Conservation (phyloP, 768 basidiomycete species). For the Lactarius pseudohatsudake region DNA sequence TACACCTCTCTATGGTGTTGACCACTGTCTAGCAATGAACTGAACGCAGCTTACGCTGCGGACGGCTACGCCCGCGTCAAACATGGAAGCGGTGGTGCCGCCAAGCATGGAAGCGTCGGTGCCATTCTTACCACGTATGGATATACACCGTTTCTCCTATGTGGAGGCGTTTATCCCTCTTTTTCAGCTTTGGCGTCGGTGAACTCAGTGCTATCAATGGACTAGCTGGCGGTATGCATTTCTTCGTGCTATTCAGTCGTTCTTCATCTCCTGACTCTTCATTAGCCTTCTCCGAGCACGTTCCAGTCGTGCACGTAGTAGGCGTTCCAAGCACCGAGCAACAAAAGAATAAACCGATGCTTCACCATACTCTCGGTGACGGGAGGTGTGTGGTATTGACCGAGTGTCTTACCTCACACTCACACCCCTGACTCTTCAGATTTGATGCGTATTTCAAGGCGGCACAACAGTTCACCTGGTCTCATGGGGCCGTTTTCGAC, state of each 20-base stretch:
- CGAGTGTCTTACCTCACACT: neutral
- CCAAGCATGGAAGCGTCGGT: conserved; percentile 66
- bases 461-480: conserved; percentile 68
- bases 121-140: conserved; percentile 75
- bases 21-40: conserved; percentile 60
- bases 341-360: conserved; percentile 66
- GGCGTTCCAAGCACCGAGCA: conserved; percentile 77
- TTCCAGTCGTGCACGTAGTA: conserved; percentile 87
- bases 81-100: conserved; percentile 63
- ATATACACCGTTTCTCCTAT: neutral
- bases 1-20: neutral
- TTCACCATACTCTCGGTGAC: conserved; percentile 89
- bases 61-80: conserved; percentile 93
- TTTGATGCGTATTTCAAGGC: conserved; percentile 81
- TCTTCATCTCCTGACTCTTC: neutral
- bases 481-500: conserved; percentile 59
- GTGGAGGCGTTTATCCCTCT: neutral
- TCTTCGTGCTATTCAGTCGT: neutral
- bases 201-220: conserved; percentile 87
- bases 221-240: conserved; percentile 62
- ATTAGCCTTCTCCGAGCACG: conserved; percentile 79
- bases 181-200: conserved; percentile 82
- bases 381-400: conserved; percentile 49
- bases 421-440: conserved; percentile 40
- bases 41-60: conserved; percentile 88